Base-by-base conservation (phyloP, 768 basidiomycete species). In the Termitomyces sp. region DNA sequence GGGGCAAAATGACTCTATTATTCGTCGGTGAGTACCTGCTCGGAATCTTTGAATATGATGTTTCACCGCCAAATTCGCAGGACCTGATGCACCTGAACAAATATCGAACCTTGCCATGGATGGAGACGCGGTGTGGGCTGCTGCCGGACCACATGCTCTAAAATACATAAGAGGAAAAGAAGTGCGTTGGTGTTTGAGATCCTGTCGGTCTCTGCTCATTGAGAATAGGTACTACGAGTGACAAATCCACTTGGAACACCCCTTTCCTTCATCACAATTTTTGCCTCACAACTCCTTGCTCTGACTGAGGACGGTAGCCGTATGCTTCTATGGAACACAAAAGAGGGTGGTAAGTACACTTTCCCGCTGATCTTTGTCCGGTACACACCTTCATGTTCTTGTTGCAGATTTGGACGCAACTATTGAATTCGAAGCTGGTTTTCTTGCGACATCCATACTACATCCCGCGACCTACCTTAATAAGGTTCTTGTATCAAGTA, bases 391-490 rank as follows among this genome's bases (percentile, higher is more conserved):
- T 41, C 52, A 48, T n/a, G 25, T 9, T n/a, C 14, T 52, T 16
- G 32, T n/a, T 51, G 3, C 56, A 88, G 89, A 79, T 50, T 69
- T 91, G 28, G 78, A 86, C 49, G 76, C 80, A 3, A 82, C 82
- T 3, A 82, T 98, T 47, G 78, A 84, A 42, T 96, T 99, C 64
- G 89, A 94, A 48, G 65, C 81, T 7, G 84, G 81, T 19, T 98
- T 98, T 69, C 88, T 86, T 1, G 95, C 95, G n/a, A 88, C 84
- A 5, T 79, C 78, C 27, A 75, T 97, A 42, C 77, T 97, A 5
- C 97, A 99, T 68, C 97, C 97, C 2, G 88, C 94, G 1, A 98
- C 97, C 12, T 98, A 98, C 71, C 70, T 99, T 50, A 98, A 99
- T 76, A 99, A 99, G 73, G 78, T 98, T 0, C 76, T 98, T 1